phyloP scores from a whole-genome alignment of 176 grass and related monocot species.

The Secale cereale region DNA sequence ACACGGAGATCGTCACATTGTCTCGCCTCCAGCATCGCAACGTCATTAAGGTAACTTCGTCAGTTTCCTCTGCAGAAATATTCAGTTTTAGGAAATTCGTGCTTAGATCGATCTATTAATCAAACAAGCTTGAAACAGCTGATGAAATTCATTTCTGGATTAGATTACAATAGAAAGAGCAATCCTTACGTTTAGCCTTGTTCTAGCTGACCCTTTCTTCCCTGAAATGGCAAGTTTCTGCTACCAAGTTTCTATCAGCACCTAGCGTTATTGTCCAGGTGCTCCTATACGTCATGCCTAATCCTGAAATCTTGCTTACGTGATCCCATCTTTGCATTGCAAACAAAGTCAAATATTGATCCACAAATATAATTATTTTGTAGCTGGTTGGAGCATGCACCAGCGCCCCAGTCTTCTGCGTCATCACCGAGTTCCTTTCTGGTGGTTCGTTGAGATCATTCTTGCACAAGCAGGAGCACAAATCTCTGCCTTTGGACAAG shows the following conservation, averaged over 20 bases:
- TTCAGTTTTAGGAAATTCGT: background rate
- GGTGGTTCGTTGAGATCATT: constrained; percentile 80
- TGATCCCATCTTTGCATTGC: background rate
- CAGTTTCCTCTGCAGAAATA: background rate
- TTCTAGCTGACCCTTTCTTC: background rate
- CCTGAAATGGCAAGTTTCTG: background rate
- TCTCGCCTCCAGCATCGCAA: constrained; percentile 72
- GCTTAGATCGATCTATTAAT: constrained; percentile 5
- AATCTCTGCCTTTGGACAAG: constrained; percentile 56
- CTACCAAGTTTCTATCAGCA: background rate
- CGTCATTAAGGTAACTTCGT: constrained; percentile 73
- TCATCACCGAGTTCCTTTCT: constrained; percentile 82
- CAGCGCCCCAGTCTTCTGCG: constrained; percentile 66
- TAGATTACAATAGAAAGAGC: background rate
- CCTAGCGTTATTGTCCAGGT: background rate
- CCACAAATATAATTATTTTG: background rate
- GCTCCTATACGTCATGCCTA: background rate
- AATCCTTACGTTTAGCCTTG: background rate
- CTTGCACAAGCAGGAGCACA: constrained; percentile 80
- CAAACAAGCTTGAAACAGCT: background rate
- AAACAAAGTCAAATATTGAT: background rate
- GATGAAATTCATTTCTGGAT: background rate
- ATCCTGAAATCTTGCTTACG: background rate
- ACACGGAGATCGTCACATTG: constrained; percentile 62
- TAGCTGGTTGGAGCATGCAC: constrained; percentile 76